phyloP scores from a whole-genome alignment of 805 yeast genomes.

The Wickerhamomyces pijperi region DNA sequence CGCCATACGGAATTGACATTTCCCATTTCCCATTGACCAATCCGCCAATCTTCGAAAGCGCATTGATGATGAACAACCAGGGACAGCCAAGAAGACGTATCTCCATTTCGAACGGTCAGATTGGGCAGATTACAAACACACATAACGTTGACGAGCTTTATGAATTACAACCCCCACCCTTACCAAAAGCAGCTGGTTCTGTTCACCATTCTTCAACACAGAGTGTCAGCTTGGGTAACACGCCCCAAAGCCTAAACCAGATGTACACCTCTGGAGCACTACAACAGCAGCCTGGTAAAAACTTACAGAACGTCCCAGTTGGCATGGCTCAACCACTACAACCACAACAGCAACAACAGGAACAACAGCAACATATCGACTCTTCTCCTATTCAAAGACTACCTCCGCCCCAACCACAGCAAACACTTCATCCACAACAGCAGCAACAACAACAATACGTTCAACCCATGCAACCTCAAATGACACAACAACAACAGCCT shows the following conservation, averaged over 20 bases:
- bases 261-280: too few relatives aligned
- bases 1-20: conserved; percentile 32
- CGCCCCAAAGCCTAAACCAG: too few relatives aligned
- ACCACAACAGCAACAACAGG: not conserved
- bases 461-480: too few relatives aligned
- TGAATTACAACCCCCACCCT: conserved; percentile 24
- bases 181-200: conserved; percentile 6
- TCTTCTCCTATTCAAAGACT: too few relatives aligned
- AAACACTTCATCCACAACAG: not conserved
- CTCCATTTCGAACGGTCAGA: conserved; percentile 78
- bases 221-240: not conserved
- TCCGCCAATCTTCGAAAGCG: conserved; percentile 33
- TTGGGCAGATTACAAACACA: conserved; percentile 54
- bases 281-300: not conserved
- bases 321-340: not conserved
- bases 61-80: conserved; percentile 27
- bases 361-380: not conserved
- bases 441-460: not conserved
- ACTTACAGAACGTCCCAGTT: not conserved
- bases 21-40: conserved; percentile 32
- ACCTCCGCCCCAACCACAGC: not conserved
- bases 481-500: not conserved
- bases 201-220: not conserved
- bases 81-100: conserved; percentile 45
- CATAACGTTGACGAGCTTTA: conserved; percentile 25